Base-by-base conservation (phyloP, 345 rosid species). In the Dipteronia dyeriana region DNA sequence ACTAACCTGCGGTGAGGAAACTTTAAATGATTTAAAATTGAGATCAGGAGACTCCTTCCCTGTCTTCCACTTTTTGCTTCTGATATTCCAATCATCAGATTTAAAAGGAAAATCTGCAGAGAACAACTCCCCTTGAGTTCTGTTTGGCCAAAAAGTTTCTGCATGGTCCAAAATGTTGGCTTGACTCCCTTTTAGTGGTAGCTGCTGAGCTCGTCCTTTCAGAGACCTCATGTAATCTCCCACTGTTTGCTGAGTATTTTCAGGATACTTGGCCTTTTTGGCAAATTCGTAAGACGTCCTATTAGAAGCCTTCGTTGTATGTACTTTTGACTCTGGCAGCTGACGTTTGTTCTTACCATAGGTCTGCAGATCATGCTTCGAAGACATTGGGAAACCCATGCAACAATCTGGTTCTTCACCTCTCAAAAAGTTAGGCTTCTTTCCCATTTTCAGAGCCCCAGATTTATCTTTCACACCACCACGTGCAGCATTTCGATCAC, bases 51-150 rank as follows among this genome's bases (percentile, higher is more conserved):
- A 87, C 76, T 88, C 88, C 78, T 79, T 88, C 75, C 79, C 88
- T 23, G 74, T 65, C 84, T 87, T 94, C 90, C 89, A 77, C 77
- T 88, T 93, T 88, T 90, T 91, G 85, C 86, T 85, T 86, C 84
- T 88, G 68, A 70, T 29, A 84, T 85, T 87, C 92, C 90, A 81
- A 56, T 88, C 89, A 71, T 89, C 89, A 81, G 87, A 78, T 76
- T 81, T 84, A 82, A 83, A 80, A 64, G 92, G 80, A 5, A 88
- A 80, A 84, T 93, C 92, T 71, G 79, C 53, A 63, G 90, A 67
- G 54, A 87, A 80, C 47, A 68, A 80, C 82, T 86, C 90, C 73
- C 82, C 89, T 68, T 77, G 87, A 51, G 79, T 82, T 71, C 82
- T 86, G 74, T 78, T 83, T 81, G 76, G 92, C 87, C 88, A 83